Percentiles rank a stretch among this genome's conserved stretches.
These are phyloP conservation scores for Rhizopus sp. DNA, from an alignment of 371 early-diverging fungal genomes.

Conservation along the genomic window DNA sequence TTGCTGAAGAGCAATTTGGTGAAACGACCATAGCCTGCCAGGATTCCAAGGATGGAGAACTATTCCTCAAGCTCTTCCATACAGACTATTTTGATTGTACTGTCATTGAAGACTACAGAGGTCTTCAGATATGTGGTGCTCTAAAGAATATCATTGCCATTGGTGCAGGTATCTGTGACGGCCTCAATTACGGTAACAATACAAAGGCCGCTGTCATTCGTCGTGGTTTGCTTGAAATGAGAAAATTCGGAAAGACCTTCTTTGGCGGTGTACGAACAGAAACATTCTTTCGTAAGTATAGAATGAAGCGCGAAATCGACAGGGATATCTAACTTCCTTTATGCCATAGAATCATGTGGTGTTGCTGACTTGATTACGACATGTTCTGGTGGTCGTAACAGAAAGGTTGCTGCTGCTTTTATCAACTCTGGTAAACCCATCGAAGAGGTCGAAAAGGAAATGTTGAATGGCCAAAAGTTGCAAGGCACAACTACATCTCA, in stretches of 20 bases:
- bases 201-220: constrained; percentile 97
- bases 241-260: constrained; percentile 83
- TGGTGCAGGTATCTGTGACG: constrained; percentile 96
- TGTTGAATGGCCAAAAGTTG: constrained; percentile 97
- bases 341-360: constrained; percentile 63
- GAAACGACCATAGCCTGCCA: constrained; percentile 90
- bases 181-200: constrained; percentile 80
- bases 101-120: constrained; percentile 82
- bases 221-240: constrained; percentile 96
- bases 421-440: constrained; percentile 86
- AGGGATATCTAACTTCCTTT: not conserved
- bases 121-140: constrained; percentile 97
- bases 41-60: constrained; percentile 67
- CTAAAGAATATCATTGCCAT: constrained; percentile 98
- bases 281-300: constrained; percentile 91
- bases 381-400: constrained; percentile 96
- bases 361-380: constrained; percentile 90
- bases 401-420: constrained; percentile 88
- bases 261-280: constrained; percentile 79
- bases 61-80: constrained; percentile 62
- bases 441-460: constrained; percentile 85
- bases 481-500: constrained; percentile 96
- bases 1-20: constrained; percentile 88
- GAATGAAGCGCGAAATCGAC: not conserved
- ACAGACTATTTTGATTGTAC: constrained; percentile 79